Evolutionary conservation across 805 yeast genomes (phyloP).

Genomic region (Wickerhamomyces mucosus): DNA sequence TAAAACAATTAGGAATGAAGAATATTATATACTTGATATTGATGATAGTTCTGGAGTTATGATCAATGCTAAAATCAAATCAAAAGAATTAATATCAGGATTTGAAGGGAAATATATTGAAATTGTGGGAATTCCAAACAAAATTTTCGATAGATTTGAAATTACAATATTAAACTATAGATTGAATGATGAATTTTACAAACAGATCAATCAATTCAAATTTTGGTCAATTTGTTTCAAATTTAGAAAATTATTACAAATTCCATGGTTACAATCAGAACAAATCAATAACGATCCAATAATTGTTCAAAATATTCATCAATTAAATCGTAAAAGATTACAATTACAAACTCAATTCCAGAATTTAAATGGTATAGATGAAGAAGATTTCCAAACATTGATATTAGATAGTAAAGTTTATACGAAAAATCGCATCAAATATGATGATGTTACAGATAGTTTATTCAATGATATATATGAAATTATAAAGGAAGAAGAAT

Average conservation of each 20-base stretch:
- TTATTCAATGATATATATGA: background rate
- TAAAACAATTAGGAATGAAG: conserved; percentile 8
- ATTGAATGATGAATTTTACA: conserved; percentile 14
- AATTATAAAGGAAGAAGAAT: background rate
- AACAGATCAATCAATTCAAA: conserved; percentile 23
- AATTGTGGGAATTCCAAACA: conserved; percentile 18
- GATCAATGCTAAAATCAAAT: conserved; percentile 21
- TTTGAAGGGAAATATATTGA: conserved; percentile 19
- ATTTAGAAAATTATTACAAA: conserved; percentile 15
- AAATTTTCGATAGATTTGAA: conserved; percentile 19
- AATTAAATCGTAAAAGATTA: background rate
- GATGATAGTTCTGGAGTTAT: conserved; percentile 23
- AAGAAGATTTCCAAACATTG: background rate
- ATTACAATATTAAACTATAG: conserved; percentile 21
- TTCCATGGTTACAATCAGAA: conserved; percentile 26
- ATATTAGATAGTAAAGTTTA: background rate
- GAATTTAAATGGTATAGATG: background rate
- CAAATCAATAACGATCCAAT: conserved; percentile 6
- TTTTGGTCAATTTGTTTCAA: conserved; percentile 27
- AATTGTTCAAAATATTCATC: background rate
- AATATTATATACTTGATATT: conserved; percentile 18
- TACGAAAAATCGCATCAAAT: background rate
- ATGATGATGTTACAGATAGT: background rate
- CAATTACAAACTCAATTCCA: background rate
- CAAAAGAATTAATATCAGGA: conserved; percentile 15